Conservation (phyloP, 139 green algal genomes). For the Chlamydomonas schloesseri region DNA sequence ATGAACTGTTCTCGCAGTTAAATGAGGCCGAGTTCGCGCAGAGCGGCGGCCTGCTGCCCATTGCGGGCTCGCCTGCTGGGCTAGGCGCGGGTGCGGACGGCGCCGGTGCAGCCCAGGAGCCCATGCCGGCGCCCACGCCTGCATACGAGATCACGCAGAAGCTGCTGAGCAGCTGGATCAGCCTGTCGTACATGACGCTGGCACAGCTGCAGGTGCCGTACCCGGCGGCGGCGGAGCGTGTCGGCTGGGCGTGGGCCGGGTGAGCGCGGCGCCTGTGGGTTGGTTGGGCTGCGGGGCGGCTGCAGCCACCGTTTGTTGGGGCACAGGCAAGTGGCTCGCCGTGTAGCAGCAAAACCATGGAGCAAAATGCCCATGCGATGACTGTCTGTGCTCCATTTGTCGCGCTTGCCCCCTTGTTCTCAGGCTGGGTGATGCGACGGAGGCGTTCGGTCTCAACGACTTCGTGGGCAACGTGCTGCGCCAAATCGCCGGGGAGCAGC, state of each 20-base stretch:
- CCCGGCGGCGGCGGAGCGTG: conserved; percentile 63
- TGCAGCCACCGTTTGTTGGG: background rate
- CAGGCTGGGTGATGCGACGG: conserved; percentile 42
- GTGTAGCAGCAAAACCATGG: too few relatives aligned
- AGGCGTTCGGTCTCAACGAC: conserved; percentile 49
- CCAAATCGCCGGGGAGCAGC: conserved; percentile 20
- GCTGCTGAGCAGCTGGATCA: conserved; percentile 69
- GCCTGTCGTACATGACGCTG: conserved; percentile 68
- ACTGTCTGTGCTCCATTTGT: too few relatives aligned
- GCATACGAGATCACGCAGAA: conserved; percentile 49
- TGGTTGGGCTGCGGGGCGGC: background rate
- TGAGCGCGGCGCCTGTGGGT: background rate
- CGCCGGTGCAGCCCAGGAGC: background rate
- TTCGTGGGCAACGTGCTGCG: conserved; percentile 52
- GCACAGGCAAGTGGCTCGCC: too few relatives aligned
- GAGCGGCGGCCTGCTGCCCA: conserved; percentile 59
- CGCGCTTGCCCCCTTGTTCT: too few relatives aligned
- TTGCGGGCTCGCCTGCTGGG: background rate
- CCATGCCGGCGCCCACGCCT: background rate
- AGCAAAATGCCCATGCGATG: too few relatives aligned
- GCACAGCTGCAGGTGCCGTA: conserved; percentile 81
- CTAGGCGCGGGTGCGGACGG: too few relatives aligned
- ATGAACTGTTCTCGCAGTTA: conserved; percentile 62
- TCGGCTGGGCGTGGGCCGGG: conserved; percentile 41
- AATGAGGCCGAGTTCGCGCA: conserved; percentile 62